A percentile compares a stretch with the other conserved stretches of the same genome.
Conservation (phyloP, 2,329 filamentous ascomycete genomes). For the Fusarium equiseti region DNA sequence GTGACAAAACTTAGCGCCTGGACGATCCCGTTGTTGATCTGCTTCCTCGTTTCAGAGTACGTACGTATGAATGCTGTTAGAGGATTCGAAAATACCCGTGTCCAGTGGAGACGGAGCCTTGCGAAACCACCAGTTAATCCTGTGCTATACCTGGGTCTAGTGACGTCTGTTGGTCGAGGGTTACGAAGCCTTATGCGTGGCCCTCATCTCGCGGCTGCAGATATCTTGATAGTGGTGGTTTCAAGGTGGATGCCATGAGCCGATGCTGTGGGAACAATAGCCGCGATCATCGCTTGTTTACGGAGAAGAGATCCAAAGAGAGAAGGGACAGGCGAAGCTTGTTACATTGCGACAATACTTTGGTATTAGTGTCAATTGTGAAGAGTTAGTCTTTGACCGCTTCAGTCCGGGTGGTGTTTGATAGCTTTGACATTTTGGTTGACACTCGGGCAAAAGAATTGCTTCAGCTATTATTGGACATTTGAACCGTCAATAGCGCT, state of each 20-base stretch:
- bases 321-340: slow-evolving; percentile 36
- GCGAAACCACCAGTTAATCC: slow-evolving; percentile 36
- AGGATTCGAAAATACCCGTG: slow-evolving; percentile 25
- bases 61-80: slow-evolving; percentile 14
- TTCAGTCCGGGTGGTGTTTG: background rate
- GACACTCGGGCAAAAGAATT: slow-evolving; percentile 19
- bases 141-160: slow-evolving; percentile 35
- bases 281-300: slow-evolving; percentile 29
- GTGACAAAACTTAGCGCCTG: slow-evolving; percentile 27
- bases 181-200: slow-evolving; percentile 42
- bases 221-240: slow-evolving; percentile 25
- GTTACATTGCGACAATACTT: slow-evolving; percentile 8
- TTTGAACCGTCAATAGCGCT: background rate
- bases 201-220: slow-evolving; percentile 32
- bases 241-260: slow-evolving; percentile 35
- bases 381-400: slow-evolving; percentile 4
- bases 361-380: slow-evolving; percentile 1
- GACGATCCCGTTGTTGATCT: slow-evolving; percentile 43
- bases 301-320: slow-evolving; percentile 32
- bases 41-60: slow-evolving; percentile 44
- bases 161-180: slow-evolving; percentile 38
- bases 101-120: slow-evolving; percentile 32
- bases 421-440: slow-evolving; percentile 5
- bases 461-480: slow-evolving; percentile 17
- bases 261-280: slow-evolving; percentile 32